A percentile compares a stretch with the other conserved stretches of the same genome.
phyloP scores from a whole-genome alignment of 164 flowering plant species.

The Sextonia rubra region DNA sequence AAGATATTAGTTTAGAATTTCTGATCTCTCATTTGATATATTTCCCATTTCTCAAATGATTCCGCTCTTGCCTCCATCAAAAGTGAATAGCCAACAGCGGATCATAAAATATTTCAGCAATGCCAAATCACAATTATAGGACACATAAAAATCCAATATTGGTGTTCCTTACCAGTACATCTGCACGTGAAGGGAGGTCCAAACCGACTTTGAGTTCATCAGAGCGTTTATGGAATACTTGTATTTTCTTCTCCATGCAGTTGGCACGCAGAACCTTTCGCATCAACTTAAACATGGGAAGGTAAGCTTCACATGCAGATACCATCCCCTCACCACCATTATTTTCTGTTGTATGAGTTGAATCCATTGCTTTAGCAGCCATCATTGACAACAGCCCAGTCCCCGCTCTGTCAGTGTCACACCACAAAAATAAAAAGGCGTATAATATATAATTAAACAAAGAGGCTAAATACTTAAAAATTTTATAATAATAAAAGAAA shows the following conservation, averaged over 20 bases:
- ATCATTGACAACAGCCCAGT: constrained; percentile 95
- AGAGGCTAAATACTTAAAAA: background rate
- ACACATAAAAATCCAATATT: background rate
- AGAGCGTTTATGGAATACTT: constrained; percentile 68
- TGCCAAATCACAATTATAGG: background rate
- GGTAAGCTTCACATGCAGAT: constrained; percentile 89
- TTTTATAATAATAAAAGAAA: no score
- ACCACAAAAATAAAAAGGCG: background rate
- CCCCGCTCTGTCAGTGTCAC: constrained; percentile 57
- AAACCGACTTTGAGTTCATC: constrained; percentile 77
- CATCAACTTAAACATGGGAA: constrained; percentile 93
- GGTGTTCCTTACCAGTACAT: constrained; percentile 62
- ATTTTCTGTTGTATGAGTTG: constrained; percentile 12
- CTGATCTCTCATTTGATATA: background rate
- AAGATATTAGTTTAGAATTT: background rate
- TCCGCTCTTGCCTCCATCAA: background rate
- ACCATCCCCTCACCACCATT: constrained; percentile 43
- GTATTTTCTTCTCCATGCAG: constrained; percentile 54
- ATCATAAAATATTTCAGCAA: background rate
- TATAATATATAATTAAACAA: background rate
- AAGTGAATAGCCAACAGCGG: background rate
- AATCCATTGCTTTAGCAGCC: constrained; percentile 80
- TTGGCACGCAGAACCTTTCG: constrained; percentile 63
- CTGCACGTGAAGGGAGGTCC: constrained; percentile 70
- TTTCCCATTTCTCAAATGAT: background rate